Conservation (phyloP, 129 eudicot genomes). For the Pulicaria dysenterica region DNA sequence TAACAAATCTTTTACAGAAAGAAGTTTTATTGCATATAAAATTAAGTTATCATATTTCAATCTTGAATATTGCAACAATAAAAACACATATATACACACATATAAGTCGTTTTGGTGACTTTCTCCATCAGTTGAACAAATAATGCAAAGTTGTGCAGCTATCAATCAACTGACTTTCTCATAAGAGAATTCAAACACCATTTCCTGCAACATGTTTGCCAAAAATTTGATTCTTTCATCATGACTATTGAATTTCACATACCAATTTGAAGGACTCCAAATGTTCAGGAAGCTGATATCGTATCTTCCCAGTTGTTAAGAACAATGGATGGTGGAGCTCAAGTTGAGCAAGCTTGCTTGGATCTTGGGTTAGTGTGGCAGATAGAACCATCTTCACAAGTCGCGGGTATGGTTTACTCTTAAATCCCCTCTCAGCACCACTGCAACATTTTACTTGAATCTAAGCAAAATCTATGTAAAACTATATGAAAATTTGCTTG, state of each 20-base stretch:
- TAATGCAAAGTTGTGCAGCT: not conserved
- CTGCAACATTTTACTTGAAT: conserved; percentile 44
- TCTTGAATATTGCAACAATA: not conserved
- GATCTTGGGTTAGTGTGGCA: conserved; percentile 94
- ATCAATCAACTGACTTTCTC: conserved; percentile 13
- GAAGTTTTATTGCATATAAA: not conserved
- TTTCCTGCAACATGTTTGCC: not conserved
- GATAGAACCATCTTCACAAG: conserved; percentile 85
- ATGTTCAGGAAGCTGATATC: conserved; percentile 81
- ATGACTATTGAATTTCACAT: conserved; percentile 8
- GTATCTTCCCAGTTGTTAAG: conserved; percentile 71
- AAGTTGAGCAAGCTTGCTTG: conserved; percentile 90
- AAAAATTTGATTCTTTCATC: not conserved
- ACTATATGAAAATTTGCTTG: not conserved
- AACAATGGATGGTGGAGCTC: conserved; percentile 91
- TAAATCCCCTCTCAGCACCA: conserved; percentile 91
- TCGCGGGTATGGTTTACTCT: conserved; percentile 66
- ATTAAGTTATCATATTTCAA: not conserved
- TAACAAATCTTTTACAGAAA: not conserved
- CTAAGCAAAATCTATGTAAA: conserved; percentile 21
- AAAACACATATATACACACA: no score
- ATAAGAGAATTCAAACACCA: not conserved
- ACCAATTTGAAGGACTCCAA: conserved; percentile 74
- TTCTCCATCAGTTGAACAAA: not conserved
- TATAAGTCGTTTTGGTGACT: no score